Conservation (phyloP, 257 asterid species). For the Penstemon barbatus region DNA sequence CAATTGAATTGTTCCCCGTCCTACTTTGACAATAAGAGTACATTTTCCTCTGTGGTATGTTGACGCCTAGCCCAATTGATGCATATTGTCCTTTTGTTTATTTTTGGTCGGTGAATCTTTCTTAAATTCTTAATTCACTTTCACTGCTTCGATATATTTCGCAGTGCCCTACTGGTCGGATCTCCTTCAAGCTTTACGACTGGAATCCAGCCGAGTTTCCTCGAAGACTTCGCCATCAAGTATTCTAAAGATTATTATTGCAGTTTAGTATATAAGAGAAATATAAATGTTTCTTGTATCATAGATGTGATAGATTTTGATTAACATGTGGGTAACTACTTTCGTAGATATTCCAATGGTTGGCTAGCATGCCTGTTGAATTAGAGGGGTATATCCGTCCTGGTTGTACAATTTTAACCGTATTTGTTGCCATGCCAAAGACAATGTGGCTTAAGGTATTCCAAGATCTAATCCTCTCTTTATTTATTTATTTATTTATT, state of each 20-base stretch:
- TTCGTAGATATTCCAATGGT: constrained; percentile 81
- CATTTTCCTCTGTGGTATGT: constrained; percentile 71
- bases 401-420: constrained; percentile 87
- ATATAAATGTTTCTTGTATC: constrained; percentile 26
- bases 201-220: constrained; percentile 99
- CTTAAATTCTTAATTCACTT: constrained; percentile 28
- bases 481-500: neutral
- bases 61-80: constrained; percentile 20
- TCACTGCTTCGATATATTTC: constrained; percentile 25
- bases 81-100: constrained; percentile 21
- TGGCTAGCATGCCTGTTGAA: constrained; percentile 95
- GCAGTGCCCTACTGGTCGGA: constrained; percentile 89
- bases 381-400: constrained; percentile 96
- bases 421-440: constrained; percentile 75
- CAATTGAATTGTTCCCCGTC: constrained; percentile 49
- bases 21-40: constrained; percentile 57
- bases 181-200: constrained; percentile 92
- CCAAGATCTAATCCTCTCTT: constrained; percentile 14
- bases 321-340: constrained; percentile 28
- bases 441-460: constrained; percentile 75
- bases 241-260: constrained; percentile 59
- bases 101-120: constrained; percentile 17
- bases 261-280: constrained; percentile 62
- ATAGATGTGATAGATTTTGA: constrained; percentile 29
- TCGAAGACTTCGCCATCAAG: constrained; percentile 90